phyloP scores from a whole-genome alignment of 2,329 filamentous ascomycete species.

The Scolecobasidium constrictum region DNA sequence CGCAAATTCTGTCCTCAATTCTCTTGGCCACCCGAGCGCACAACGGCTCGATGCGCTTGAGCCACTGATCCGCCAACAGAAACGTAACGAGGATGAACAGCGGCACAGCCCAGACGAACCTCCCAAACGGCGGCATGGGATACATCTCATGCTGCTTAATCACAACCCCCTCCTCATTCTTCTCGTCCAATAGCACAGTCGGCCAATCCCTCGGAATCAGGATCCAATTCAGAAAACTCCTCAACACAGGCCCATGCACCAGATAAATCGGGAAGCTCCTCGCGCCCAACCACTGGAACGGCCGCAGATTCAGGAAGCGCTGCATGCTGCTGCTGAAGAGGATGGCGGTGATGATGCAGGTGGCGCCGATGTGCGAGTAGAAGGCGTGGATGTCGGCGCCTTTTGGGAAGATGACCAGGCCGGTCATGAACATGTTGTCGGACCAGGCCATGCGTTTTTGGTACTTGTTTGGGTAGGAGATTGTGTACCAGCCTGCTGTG shows the following conservation, averaged over 20 bases:
- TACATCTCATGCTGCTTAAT: not conserved
- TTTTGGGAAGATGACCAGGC: conserved; percentile 35
- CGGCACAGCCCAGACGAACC: conserved; percentile 1
- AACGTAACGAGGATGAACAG: conserved; percentile 2
- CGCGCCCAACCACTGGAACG: conserved; percentile 43
- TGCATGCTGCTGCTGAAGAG: conserved; percentile 39
- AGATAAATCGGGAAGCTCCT: conserved; percentile 47
- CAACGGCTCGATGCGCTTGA: conserved; percentile 6
- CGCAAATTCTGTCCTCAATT: conserved; percentile 9
- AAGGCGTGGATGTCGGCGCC: conserved; percentile 33
- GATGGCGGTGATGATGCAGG: conserved; percentile 39
- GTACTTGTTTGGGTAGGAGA: conserved; percentile 39
- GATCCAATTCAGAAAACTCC: conserved; percentile 40
- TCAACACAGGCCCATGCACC: conserved; percentile 41
- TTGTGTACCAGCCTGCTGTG: conserved; percentile 34
- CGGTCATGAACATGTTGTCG: conserved; percentile 27
- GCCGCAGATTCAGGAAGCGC: conserved; percentile 36
- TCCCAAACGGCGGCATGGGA: not conserved
- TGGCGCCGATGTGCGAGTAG: conserved; percentile 37
- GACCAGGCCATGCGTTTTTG: conserved; percentile 42
- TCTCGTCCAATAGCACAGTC: conserved; percentile 27
- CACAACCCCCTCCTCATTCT: conserved; percentile 20
- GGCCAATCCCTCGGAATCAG: conserved; percentile 34
- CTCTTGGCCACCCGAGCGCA: conserved; percentile 8
- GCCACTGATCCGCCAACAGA: conserved; percentile 8